Evolutionary conservation across 73 alveolate genomes (phyloP).

Genomic region (Paramecium primaurelia): DNA sequence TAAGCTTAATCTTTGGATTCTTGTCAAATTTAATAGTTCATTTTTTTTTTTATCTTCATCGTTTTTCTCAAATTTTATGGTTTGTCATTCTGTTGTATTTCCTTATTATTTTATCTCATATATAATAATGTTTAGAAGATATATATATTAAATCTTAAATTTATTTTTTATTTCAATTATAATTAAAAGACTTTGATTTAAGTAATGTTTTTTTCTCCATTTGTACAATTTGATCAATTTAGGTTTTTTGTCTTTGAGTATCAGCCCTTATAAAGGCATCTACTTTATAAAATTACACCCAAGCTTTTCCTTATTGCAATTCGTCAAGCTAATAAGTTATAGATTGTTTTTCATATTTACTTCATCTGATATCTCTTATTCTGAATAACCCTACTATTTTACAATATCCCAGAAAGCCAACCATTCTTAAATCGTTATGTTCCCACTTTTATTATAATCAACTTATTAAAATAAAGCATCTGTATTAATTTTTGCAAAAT

Average conservation of each 20-base stretch:
- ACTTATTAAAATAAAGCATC: constrained; percentile 48
- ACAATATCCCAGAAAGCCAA: constrained; percentile 56
- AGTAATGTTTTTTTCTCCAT: neutral
- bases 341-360: neutral
- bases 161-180: neutral
- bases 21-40: no score
- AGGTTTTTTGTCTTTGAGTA: neutral
- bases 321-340: neutral
- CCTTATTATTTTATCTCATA: no score
- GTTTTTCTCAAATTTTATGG: constrained; percentile 52
- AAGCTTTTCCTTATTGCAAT: neutral
- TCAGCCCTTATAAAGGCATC: neutral
- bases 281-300: neutral
- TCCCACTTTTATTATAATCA: constrained; percentile 47
- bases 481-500: constrained; percentile 52
- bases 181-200: neutral
- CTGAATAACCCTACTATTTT: constrained; percentile 40
- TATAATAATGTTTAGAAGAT: neutral
- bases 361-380: constrained; percentile 53
- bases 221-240: neutral
- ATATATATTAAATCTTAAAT: neutral
- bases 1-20: no score
- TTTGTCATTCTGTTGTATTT: constrained; percentile 50
- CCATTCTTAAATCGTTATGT: constrained; percentile 56
- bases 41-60: no score